Conservation (phyloP, 257 asterid species). For the Solanum tarijense region DNA sequence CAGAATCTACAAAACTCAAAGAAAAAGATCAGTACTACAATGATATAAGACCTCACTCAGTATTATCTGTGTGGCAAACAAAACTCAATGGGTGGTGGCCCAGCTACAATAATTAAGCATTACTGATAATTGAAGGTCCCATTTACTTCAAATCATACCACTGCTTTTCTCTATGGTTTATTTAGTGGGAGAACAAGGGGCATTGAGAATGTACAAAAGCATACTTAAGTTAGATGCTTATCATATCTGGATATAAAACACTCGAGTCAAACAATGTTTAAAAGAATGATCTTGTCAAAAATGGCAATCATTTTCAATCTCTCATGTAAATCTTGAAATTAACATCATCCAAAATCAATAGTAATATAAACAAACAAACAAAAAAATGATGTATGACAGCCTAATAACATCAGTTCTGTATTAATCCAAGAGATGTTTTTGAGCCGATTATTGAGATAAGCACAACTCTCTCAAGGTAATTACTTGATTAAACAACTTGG, state of each 20-base stretch:
- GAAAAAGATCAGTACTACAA: not conserved
- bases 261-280: not conserved
- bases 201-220: not conserved
- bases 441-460: not conserved
- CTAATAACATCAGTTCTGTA: not conserved
- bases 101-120: conserved; percentile 19
- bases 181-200: not conserved
- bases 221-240: not conserved
- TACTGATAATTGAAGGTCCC: conserved; percentile 5
- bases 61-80: conserved; percentile 31
- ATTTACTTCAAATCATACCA: not conserved
- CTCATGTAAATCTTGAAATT: not conserved
- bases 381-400: not conserved
- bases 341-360: not conserved
- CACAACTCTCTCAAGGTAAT: not conserved
- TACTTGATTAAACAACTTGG: not conserved
- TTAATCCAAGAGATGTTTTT: not conserved
- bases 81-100: conserved; percentile 42
- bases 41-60: conserved; percentile 11
- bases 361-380: not conserved
- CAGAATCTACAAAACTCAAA: conserved; percentile 14
- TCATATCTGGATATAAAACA: not conserved
- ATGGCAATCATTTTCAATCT: not conserved
- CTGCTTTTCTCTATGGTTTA: not conserved
- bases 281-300: not conserved